Percentiles rank a stretch among this genome's conserved stretches.
Conservation (phyloP, 768 basidiomycete genomes). For the Mycena galopus region DNA sequence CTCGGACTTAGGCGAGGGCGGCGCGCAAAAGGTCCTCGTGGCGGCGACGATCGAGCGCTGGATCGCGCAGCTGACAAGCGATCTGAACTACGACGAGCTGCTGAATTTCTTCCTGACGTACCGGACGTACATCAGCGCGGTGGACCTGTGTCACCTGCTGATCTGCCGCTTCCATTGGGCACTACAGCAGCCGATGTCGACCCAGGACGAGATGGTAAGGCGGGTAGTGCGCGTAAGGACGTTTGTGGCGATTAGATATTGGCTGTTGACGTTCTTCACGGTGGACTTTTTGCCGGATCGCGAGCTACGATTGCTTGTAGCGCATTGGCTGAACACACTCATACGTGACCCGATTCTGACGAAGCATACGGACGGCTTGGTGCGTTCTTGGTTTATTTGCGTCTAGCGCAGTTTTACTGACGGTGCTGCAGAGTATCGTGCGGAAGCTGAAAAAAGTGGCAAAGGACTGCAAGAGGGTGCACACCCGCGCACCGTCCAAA, state of each 20-base stretch:
- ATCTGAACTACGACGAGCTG: constrained; percentile 88
- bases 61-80: constrained; percentile 92
- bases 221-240: constrained; percentile 89
- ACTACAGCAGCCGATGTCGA: constrained; percentile 61
- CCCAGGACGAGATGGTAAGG: constrained; percentile 76
- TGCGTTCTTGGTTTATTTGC: constrained; percentile 51
- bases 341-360: constrained; percentile 78
- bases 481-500: constrained; percentile 58
- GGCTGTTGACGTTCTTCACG: constrained; percentile 91
- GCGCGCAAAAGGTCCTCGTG: constrained; percentile 69
- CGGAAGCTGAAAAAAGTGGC: constrained; percentile 87
- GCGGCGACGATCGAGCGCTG: constrained; percentile 94
- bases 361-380: constrained; percentile 77
- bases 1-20: constrained; percentile 40
- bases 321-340: constrained; percentile 87
- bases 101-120: constrained; percentile 94
- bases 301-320: constrained; percentile 78
- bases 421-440: constrained; percentile 74
- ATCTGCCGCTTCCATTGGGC: constrained; percentile 94
- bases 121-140: constrained; percentile 83
- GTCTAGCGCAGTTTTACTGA: constrained; percentile 11
- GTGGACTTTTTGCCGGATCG: constrained; percentile 90
- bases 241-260: constrained; percentile 90
- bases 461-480: constrained; percentile 82
- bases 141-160: constrained; percentile 85